phyloP scores from a whole-genome alignment of 352 stramenopile genomes.

The Globisporangium barbulae region DNA sequence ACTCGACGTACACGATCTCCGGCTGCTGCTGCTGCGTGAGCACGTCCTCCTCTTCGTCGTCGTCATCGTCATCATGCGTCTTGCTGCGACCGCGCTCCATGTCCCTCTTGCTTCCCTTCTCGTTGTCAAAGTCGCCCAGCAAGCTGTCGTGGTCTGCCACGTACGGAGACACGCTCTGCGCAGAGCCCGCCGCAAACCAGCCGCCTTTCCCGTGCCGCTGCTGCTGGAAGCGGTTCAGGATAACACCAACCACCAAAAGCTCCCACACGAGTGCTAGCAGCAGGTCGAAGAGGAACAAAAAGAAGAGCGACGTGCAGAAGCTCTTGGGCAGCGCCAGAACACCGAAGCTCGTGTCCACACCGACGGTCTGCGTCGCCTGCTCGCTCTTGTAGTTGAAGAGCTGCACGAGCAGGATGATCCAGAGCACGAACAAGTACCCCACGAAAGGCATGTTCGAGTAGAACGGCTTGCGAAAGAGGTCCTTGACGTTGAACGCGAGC shows the following conservation, averaged over 20 bases:
- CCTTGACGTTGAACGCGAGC: conserved; percentile 59
- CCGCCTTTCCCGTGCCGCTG: conserved; percentile 25
- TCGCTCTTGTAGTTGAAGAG: conserved; percentile 64
- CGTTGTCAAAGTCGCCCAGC: conserved; percentile 20
- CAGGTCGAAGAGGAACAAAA: conserved; percentile 64
- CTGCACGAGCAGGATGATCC: conserved; percentile 56
- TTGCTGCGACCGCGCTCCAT: conserved; percentile 12
- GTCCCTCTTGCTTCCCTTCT: conserved; percentile 7
- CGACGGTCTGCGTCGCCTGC: conserved; percentile 37
- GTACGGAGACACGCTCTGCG: conserved; percentile 43
- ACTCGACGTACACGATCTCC: conserved; percentile 32
- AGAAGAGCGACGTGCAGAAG: conserved; percentile 63
- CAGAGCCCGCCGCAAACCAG: conserved; percentile 11
- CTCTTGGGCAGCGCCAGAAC: conserved; percentile 43
- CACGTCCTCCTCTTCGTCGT: conserved; percentile 47
- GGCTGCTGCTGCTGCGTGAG: conserved; percentile 24
- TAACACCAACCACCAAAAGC: conserved; percentile 46
- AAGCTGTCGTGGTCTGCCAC: conserved; percentile 49
- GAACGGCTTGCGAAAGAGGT: conserved; percentile 59
- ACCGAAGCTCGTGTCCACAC: conserved; percentile 59
- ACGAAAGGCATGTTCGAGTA: conserved; percentile 54
- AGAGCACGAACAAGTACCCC: conserved; percentile 42
- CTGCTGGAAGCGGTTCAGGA: conserved; percentile 52
- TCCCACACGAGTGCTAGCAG: conserved; percentile 59
- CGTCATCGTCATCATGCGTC: conserved; percentile 22